Conservation (phyloP, 1,284 basidiomycete genomes). For the Papiliotrema laurentii region DNA sequence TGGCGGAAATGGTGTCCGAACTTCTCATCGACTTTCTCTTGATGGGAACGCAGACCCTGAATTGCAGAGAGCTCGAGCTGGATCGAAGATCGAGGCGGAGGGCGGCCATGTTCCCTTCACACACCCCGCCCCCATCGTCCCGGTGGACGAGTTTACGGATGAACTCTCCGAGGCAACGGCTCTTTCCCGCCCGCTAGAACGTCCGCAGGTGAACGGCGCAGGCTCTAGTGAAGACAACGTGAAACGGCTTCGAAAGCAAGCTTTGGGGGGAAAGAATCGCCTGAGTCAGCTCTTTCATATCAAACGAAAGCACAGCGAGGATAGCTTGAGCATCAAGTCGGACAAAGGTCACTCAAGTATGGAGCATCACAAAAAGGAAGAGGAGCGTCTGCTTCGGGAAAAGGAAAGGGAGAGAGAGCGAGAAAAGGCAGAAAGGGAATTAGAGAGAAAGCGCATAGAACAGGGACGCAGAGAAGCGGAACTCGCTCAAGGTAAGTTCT, state of each 20-base stretch:
- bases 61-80: conserved; percentile 1
- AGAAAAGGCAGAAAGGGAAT: conserved; percentile 7
- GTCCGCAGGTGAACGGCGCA: background rate
- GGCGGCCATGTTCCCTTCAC: conserved; percentile 38
- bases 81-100: conserved; percentile 14
- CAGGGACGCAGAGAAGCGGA: conserved; percentile 36
- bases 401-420: conserved; percentile 11
- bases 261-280: conserved; percentile 9
- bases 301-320: conserved; percentile 13
- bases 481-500: conserved; percentile 33
- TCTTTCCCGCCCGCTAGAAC: background rate
- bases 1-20: conserved; percentile 1
- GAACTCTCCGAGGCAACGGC: background rate
- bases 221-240: background rate
- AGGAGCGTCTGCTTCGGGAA: conserved; percentile 6
- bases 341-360: no score
- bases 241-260: background rate
- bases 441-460: conserved; percentile 29
- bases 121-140: conserved; percentile 21
- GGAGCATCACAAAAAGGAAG: conserved; percentile 5
- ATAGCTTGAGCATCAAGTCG: no score
- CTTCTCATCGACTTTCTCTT: background rate
- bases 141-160: conserved; percentile 1
- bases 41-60: background rate
- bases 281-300: conserved; percentile 21